Conservation (phyloP, 2,329 filamentous ascomycete species). For the Botryotinia globosa region DNA sequence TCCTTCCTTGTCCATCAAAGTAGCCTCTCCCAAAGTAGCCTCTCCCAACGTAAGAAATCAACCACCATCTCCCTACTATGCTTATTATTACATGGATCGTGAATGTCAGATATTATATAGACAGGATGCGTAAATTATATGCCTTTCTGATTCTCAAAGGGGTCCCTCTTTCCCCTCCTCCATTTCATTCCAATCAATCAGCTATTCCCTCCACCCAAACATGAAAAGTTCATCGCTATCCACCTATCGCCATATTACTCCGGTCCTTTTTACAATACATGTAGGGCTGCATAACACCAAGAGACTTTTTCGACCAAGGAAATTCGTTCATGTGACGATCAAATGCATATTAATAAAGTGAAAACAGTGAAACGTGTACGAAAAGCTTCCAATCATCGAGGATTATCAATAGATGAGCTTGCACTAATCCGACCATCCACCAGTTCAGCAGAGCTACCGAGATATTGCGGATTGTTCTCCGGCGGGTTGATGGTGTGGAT, state of each 20-base stretch:
- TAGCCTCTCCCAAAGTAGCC: not conserved
- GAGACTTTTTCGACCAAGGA: slow-evolving; percentile 21
- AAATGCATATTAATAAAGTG: slow-evolving; percentile 12
- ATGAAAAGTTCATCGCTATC: slow-evolving; percentile 2
- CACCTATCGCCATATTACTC: slow-evolving; percentile 18
- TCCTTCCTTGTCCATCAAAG: not conserved
- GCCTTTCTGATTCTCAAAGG: not conserved
- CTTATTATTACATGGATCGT: slow-evolving; percentile 13
- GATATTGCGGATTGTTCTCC: slow-evolving; percentile 44
- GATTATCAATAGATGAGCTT: slow-evolving; percentile 29
- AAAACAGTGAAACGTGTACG: slow-evolving; percentile 16
- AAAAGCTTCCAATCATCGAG: slow-evolving; percentile 6
- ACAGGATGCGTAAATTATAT: slow-evolving; percentile 18
- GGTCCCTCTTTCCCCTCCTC: not conserved
- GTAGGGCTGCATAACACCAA: slow-evolving; percentile 18
- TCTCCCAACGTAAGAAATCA: not conserved
- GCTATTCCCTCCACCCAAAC: not conserved
- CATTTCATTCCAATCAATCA: not conserved
- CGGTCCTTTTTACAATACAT: slow-evolving; percentile 19
- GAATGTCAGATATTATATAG: slow-evolving; percentile 18
- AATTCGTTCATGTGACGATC: slow-evolving; percentile 20
- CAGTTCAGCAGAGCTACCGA: slow-evolving; percentile 56
- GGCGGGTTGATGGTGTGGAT: slow-evolving; percentile 54
- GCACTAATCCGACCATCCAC: slow-evolving; percentile 43
- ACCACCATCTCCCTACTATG: not conserved